Evolutionary conservation across 164 flowering plant species (phyloP).

Genomic region (Vitis vinifera): ASM3070453v1 NC_081809.1:16820501-16821000

Average conservation of each 20-base stretch:
- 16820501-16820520: conserved; percentile 15
- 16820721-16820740: background rate
- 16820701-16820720: conserved; percentile 1
- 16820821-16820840: no score
- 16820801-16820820: no score
- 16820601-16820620: background rate
- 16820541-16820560: conserved; percentile 12
- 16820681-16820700: background rate
- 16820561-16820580: conserved; percentile 11
- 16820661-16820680: background rate
- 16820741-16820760: background rate
- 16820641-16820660: background rate
- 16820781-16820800: no score
- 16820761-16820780: background rate
- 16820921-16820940: no score
- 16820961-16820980: no score
- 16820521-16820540: conserved; percentile 24
- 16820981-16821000: no score
- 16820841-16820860: no score
- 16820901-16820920: no score
- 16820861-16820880: no score
- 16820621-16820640: background rate
- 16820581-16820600: conserved; percentile 17
- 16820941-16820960: no score
- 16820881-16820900: no score